Conservation (phyloP, 345 rosid species). For the Reutealis trisperma region DNA sequence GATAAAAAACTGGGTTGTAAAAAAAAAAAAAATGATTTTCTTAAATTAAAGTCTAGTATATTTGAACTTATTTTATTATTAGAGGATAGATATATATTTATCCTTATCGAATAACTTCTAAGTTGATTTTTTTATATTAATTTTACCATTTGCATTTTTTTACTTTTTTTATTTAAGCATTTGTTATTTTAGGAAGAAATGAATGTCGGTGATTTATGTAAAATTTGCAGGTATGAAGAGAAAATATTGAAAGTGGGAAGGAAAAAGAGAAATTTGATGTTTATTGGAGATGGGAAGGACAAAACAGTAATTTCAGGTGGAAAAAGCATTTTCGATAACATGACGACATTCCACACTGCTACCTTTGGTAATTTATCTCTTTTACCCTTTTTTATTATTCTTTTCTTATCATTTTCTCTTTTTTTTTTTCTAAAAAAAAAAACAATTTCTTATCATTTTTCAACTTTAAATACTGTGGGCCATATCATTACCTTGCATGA, state of each 20-base stretch:
- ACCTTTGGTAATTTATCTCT: constrained; percentile 60
- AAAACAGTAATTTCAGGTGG: constrained; percentile 72
- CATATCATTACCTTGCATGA: not conserved
- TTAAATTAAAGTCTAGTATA: no score
- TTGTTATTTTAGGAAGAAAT: no score
- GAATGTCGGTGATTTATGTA: not conserved
- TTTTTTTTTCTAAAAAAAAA: not conserved
- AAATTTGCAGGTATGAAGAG: constrained; percentile 76
- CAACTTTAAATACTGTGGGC: not conserved
- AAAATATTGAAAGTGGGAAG: constrained; percentile 75
- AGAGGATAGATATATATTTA: no score
- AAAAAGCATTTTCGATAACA: constrained; percentile 53
- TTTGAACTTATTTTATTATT: no score
- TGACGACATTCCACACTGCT: constrained; percentile 95
- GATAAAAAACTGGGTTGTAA: not conserved
- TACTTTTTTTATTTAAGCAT: no score
- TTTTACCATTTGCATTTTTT: no score
- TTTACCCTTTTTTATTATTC: not conserved
- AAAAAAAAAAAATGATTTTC: no score
- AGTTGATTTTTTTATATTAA: no score
- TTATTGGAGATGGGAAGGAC: constrained; percentile 90
- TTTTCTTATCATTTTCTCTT: no score
- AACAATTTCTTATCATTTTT: not conserved
- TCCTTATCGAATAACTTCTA: no score
- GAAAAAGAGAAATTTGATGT: constrained; percentile 85